phyloP scores from a whole-genome alignment of 768 basidiomycete species.

The Trichaptum fuscoviolaceum region DNA sequence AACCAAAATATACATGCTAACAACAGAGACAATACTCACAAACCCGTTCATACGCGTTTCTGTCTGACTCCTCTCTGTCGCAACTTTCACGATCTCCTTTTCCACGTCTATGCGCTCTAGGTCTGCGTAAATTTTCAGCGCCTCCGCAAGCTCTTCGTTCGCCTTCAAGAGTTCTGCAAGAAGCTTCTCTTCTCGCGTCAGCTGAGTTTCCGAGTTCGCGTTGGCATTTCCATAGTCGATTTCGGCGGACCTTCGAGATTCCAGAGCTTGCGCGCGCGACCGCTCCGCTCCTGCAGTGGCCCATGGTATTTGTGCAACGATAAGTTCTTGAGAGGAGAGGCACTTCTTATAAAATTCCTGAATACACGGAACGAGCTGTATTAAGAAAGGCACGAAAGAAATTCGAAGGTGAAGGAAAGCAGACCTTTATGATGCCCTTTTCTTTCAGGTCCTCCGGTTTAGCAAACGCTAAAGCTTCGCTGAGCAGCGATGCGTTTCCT shows the following conservation, averaged over 20 bases:
- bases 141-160: slow-evolving; percentile 64
- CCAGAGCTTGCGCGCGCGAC: slow-evolving; percentile 37
- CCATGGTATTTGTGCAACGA: slow-evolving; percentile 88
- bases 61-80: slow-evolving; percentile 64
- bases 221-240: background rate
- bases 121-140: slow-evolving; percentile 73
- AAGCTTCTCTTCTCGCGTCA: slow-evolving; percentile 70
- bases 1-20: background rate
- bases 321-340: slow-evolving; percentile 74
- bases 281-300: slow-evolving; percentile 77
- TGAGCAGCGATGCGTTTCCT: slow-evolving; percentile 73
- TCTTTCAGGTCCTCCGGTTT: slow-evolving; percentile 63
- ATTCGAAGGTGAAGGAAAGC: slow-evolving; percentile 18
- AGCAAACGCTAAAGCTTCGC: slow-evolving; percentile 63
- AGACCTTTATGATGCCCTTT: slow-evolving; percentile 62
- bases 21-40: slow-evolving; percentile 34
- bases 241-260: background rate
- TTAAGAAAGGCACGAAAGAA: background rate
- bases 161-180: slow-evolving; percentile 69
- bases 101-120: slow-evolving; percentile 60
- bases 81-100: slow-evolving; percentile 45
- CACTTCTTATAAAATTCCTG: slow-evolving; percentile 86
- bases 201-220: slow-evolving; percentile 21
- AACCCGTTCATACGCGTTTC: slow-evolving; percentile 62
- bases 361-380: slow-evolving; percentile 3